Conservation (phyloP, 75 land plant species). For the Sequoia sempervirens region DNA sequence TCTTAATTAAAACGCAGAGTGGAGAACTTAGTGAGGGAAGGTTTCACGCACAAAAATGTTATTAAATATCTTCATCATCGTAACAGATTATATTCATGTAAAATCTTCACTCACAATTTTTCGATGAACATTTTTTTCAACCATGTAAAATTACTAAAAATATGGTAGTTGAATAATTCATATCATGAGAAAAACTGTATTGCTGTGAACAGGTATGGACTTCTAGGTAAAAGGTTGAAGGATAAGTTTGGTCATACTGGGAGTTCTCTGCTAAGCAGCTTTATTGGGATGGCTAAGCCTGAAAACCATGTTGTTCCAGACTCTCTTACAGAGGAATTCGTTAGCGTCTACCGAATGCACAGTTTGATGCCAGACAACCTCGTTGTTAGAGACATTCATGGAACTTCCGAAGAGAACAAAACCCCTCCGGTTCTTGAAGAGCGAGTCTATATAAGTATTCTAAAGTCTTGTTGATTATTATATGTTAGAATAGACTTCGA, state of each 20-base stretch:
- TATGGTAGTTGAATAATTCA: neutral
- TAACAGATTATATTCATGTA: no score
- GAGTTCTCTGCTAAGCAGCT: constrained; percentile 42
- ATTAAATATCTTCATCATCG: no score
- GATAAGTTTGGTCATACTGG: constrained; percentile 41
- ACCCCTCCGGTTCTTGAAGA: constrained; percentile 29
- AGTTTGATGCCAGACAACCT: constrained; percentile 54
- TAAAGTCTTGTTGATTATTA: neutral
- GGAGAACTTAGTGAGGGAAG: no score
- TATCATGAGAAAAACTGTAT: neutral
- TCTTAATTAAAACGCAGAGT: neutral
- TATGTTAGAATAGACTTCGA: no score
- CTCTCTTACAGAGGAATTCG: constrained; percentile 77
- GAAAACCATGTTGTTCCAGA: constrained; percentile 68
- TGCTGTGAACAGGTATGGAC: constrained; percentile 51
- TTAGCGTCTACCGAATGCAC: constrained; percentile 65
- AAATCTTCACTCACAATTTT: no score
- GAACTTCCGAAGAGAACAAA: constrained; percentile 9
- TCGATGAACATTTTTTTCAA: no score
- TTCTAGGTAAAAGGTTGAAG: constrained; percentile 65
- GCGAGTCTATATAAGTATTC: constrained; percentile 11
- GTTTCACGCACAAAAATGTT: no score
- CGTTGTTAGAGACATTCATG: constrained; percentile 34
- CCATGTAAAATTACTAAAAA: no score
- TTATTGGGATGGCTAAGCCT: constrained; percentile 49